These are phyloP conservation scores for Begonia peltatifolia DNA, from an alignment of 306 rosid species.

Conservation along the genomic window DNA sequence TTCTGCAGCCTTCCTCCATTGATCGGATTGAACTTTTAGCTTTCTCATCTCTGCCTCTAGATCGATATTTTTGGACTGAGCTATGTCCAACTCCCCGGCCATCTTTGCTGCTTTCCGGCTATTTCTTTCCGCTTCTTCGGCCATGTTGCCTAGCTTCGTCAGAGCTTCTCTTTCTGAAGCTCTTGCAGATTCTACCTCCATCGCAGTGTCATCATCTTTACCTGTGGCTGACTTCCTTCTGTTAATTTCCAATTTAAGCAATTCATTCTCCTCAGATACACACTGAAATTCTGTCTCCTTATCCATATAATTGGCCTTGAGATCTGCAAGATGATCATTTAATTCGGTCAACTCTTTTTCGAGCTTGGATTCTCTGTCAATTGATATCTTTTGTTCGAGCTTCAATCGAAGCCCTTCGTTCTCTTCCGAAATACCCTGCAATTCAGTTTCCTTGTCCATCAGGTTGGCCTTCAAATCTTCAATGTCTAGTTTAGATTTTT, in stretches of 20 bases:
- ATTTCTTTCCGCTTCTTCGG: conserved; percentile 73
- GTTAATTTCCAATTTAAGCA: conserved; percentile 44
- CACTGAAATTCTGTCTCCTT: conserved; percentile 73
- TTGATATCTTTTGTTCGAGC: conserved; percentile 30
- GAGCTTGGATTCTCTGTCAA: conserved; percentile 34
- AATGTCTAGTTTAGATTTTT: conserved; percentile 29
- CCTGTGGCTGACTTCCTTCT: conserved; percentile 20
- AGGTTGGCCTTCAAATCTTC: conserved; percentile 73
- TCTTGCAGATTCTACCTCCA: conserved; percentile 43
- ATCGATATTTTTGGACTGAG: conserved; percentile 49
- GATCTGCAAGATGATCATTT: conserved; percentile 29
- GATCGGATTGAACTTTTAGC: conserved; percentile 83
- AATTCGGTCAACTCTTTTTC: conserved; percentile 39
- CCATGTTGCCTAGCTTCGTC: conserved; percentile 46
- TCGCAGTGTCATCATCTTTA: conserved; percentile 25
- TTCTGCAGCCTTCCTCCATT: conserved; percentile 98
- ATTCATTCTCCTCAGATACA: conserved; percentile 66
- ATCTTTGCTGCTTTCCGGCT: conserved; percentile 63
- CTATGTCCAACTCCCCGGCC: conserved; percentile 9
- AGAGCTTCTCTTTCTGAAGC: conserved; percentile 45
- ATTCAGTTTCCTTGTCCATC: conserved; percentile 92
- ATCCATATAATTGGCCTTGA: conserved; percentile 62
- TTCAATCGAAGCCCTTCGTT: conserved; percentile 51
- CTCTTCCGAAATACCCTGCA: conserved; percentile 80
- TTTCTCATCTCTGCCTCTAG: conserved; percentile 74